Conservation (phyloP, 129 eudicot genomes). For the Centaurea solstitialis region DNA sequence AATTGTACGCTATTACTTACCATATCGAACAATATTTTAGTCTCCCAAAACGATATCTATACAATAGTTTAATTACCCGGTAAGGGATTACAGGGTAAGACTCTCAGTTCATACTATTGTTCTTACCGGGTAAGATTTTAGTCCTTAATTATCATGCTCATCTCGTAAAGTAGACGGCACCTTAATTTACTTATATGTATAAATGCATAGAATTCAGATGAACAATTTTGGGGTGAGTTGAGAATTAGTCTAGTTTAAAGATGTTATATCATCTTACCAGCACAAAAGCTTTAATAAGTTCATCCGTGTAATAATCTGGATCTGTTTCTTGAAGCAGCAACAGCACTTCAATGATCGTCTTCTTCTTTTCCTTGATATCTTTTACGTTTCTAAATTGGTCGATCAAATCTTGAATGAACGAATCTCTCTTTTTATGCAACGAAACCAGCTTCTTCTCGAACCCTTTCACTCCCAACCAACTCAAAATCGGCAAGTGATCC, state of each 20-base stretch:
- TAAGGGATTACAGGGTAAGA: too few relatives aligned
- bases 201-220: too few relatives aligned
- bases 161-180: too few relatives aligned
- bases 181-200: too few relatives aligned
- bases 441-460: constrained; percentile 38
- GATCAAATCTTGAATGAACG: constrained; percentile 43
- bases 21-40: too few relatives aligned
- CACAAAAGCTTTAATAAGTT: constrained; percentile 21
- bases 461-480: constrained; percentile 39
- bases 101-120: too few relatives aligned
- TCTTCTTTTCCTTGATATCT: neutral
- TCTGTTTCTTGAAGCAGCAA: constrained; percentile 27
- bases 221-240: too few relatives aligned
- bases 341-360: constrained; percentile 24
- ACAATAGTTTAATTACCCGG: too few relatives aligned
- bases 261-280: constrained; percentile 23
- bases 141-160: too few relatives aligned
- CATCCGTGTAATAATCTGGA: constrained; percentile 29
- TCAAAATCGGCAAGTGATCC: constrained; percentile 52
- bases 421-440: constrained; percentile 35
- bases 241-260: neutral
- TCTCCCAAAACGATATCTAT: too few relatives aligned
- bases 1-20: too few relatives aligned
- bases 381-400: constrained; percentile 22
- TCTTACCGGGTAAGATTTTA: too few relatives aligned